Evolutionary conservation across 2,329 filamentous ascomycete genomes (phyloP), one percentile per base, ranked within the genome.

Genomic region (Chlorencoelia australis): DNA sequence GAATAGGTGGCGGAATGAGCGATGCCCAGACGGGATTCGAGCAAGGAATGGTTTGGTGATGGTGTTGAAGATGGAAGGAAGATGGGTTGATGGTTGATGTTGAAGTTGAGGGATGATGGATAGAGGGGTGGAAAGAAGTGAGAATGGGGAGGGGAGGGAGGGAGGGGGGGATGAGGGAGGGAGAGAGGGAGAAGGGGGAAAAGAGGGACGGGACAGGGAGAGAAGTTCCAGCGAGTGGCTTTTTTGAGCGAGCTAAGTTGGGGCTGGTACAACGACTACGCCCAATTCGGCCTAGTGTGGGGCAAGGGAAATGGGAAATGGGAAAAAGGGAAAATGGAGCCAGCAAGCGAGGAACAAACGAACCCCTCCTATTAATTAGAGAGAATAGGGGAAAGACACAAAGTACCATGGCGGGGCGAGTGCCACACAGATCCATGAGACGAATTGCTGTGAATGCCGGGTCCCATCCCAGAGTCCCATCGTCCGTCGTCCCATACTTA

Each of bases 51-150:
- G 51, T 46, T 37, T 37, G 33, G 35, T 34, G 25, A 35, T 32
- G 36, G 28, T 36, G 33, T 35, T 40, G 31, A 34, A 35, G 19
- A 33, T 27, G 33, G 36, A 33, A 30, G 38, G 31, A 35, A 33
- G 36, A 36, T 35, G 21, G 33, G 49, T 48, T 45, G 48, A 50
- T 46, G 40, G 49, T 48, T 19, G 42, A 41, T 43, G 43, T 48
- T 46, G 44, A 45, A 47, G 48, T 45, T 46, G 48, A 47, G 46
- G 47, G 44, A 47, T 49, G 46, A 51, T 46, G 45, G 31, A 35
- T 44, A 42, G 39, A 40, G 42, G 35, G 39, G 43, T 33, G 36
- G 38, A 41, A 35, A 41, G n/a, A 39, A 40, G 33, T 24, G 40
- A 41, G 35, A 28, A 18, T 28, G 24, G 14, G 41, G 37, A 44